A percentile compares a stretch with the other conserved stretches of the same genome.
Conservation (phyloP, 257 asterid genomes). For the Galeopsis tetrahit region DNA sequence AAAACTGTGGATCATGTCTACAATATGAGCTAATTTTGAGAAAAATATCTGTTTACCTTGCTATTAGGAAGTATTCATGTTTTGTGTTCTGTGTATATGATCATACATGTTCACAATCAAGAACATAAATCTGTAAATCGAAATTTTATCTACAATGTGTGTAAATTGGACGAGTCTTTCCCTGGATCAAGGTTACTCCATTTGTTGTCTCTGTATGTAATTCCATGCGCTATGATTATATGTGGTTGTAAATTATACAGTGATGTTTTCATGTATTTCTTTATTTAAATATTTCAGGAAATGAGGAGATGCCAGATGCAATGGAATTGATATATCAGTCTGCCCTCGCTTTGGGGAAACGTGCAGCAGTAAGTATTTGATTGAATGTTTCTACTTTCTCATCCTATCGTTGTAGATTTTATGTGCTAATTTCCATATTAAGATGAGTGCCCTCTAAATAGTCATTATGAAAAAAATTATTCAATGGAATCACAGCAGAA, state of each 20-base stretch:
- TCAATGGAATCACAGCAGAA: neutral
- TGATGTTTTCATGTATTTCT: conserved; percentile 8
- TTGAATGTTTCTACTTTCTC: conserved; percentile 3
- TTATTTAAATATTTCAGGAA: conserved; percentile 54
- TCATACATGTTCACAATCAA: conserved; percentile 13
- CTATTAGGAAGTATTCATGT: neutral
- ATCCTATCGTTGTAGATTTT: conserved; percentile 13
- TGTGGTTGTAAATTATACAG: conserved; percentile 20
- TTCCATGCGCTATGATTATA: neutral
- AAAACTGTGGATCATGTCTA: neutral
- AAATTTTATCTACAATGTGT: neutral
- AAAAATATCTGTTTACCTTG: conserved; percentile 3
- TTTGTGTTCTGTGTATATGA: neutral
- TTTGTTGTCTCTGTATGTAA: conserved; percentile 19
- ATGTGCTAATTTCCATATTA: conserved; percentile 8
- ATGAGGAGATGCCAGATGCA: conserved; percentile 86
- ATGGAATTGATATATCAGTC: conserved; percentile 83
- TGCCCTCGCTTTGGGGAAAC: conserved; percentile 76
- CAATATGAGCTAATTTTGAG: conserved; percentile 17
- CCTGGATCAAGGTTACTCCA: conserved; percentile 3
- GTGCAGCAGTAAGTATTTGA: conserved; percentile 75
- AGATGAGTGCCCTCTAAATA: neutral
- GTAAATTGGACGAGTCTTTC: neutral
- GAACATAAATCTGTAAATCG: neutral
- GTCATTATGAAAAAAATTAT: neutral